A percentile compares a stretch with the other conserved stretches of the same genome.
Conservation (phyloP, 257 asterid genomes). For the Solanum rostratum region DNA sequence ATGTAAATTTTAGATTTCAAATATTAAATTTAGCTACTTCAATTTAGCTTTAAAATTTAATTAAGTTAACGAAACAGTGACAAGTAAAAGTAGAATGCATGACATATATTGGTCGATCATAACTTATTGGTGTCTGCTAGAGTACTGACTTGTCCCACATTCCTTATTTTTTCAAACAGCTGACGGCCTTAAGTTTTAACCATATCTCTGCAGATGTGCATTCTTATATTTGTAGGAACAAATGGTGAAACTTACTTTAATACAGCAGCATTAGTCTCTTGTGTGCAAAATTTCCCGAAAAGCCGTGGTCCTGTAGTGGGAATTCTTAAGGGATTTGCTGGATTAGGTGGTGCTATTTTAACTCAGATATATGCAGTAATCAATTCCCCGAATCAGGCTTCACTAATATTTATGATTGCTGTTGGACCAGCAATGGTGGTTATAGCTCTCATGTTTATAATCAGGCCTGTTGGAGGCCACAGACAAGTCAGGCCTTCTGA, state of each 20-base stretch:
- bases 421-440: conserved; percentile 54
- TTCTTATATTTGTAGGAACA: conserved; percentile 54
- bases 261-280: conserved; percentile 43
- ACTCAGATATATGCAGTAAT: conserved; percentile 40
- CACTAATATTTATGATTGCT: conserved; percentile 50
- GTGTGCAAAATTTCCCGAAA: conserved; percentile 56
- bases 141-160: not conserved
- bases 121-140: not conserved
- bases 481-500: conserved; percentile 34
- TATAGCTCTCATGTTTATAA: conserved; percentile 35
- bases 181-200: not conserved
- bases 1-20: too few species aligned
- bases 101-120: not conserved
- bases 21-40: too few species aligned
- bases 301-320: conserved; percentile 68
- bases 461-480: conserved; percentile 59
- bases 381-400: conserved; percentile 42
- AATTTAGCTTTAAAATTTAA: too few species aligned
- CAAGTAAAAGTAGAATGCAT: too few species aligned
- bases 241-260: conserved; percentile 65
- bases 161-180: not conserved
- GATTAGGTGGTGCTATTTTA: conserved; percentile 49
- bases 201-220: conserved; percentile 35
- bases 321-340: conserved; percentile 59
- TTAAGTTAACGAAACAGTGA: too few species aligned